A percentile compares a stretch with the other conserved stretches of the same genome.
Conservation (phyloP, 2,329 filamentous ascomycete genomes). For the Podosphaera leucotricha region DNA sequence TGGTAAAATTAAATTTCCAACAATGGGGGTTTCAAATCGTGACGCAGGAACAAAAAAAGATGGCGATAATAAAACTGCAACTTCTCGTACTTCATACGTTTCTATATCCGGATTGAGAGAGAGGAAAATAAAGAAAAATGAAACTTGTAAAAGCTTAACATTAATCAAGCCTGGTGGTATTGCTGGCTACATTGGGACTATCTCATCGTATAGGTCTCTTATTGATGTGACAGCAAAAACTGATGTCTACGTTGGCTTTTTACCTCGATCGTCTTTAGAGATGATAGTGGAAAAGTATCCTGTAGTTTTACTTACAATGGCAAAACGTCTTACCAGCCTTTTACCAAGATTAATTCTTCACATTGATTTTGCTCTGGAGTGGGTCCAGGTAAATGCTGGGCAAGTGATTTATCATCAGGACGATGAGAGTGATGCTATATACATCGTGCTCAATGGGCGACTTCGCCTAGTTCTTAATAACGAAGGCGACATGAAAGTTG, state of each 20-base stretch:
- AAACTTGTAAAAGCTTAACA: constrained; percentile 50
- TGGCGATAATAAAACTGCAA: constrained; percentile 18
- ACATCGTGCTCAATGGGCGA: constrained; percentile 87
- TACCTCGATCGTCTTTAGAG: constrained; percentile 67
- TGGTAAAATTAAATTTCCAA: constrained; percentile 12
- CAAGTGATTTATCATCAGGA: constrained; percentile 85
- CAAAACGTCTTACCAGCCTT: constrained; percentile 75
- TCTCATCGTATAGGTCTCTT: constrained; percentile 88
- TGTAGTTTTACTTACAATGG: constrained; percentile 81
- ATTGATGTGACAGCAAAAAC: constrained; percentile 95
- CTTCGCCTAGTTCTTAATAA: constrained; percentile 65
- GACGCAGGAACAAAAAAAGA: constrained; percentile 6
- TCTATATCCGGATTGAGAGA: constrained; percentile 12
- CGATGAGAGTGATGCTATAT: constrained; percentile 94
- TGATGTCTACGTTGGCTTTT: constrained; percentile 90
- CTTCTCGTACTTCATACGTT: constrained; percentile 19
- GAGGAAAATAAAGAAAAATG: constrained; percentile 20
- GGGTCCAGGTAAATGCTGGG: constrained; percentile 88
- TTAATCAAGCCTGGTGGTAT: constrained; percentile 86
- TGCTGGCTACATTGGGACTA: constrained; percentile 80
- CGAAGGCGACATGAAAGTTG: constrained; percentile 59
- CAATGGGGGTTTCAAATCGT: constrained; percentile 11
- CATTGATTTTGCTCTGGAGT: constrained; percentile 95
- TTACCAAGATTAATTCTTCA: constrained; percentile 77
- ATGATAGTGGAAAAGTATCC: constrained; percentile 84